phyloP scores from a whole-genome alignment of 108 stramenopile species.

The Pseudonitzschia multiseries region DNA sequence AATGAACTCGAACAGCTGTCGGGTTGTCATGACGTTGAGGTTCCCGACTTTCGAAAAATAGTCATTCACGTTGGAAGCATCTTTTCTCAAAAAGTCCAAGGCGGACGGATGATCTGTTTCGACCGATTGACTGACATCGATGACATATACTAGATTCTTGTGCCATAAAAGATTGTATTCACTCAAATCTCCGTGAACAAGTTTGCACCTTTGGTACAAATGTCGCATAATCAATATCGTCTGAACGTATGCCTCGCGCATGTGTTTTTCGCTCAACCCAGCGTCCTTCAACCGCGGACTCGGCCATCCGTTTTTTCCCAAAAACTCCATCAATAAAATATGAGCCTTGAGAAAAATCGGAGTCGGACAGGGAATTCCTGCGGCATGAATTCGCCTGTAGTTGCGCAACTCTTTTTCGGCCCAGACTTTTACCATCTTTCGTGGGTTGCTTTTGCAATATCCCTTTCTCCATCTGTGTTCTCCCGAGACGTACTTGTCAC shows the following conservation, averaged over 20 bases:
- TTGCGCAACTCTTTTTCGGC: slow-evolving; percentile 99
- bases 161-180: slow-evolving; percentile 98
- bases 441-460: slow-evolving; percentile 96
- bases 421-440: slow-evolving; percentile 99
- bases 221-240: slow-evolving; percentile 85
- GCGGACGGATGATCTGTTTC: slow-evolving; percentile 96
- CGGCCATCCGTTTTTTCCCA: slow-evolving; percentile 94
- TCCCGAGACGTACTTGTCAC: slow-evolving; percentile 97
- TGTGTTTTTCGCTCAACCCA: slow-evolving; percentile 51
- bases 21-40: slow-evolving; percentile 83
- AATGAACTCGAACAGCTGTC: slow-evolving; percentile 88
- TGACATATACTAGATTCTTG: slow-evolving; percentile 87
- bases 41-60: slow-evolving; percentile 90
- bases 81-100: slow-evolving; percentile 95
- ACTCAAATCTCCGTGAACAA: slow-evolving; percentile 93
- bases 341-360: slow-evolving; percentile 92
- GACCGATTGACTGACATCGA: slow-evolving; percentile 97
- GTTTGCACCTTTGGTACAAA: slow-evolving; percentile 84
- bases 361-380: slow-evolving; percentile 86
- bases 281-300: slow-evolving; percentile 96
- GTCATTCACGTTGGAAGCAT: slow-evolving; percentile 94
- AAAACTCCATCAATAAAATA: slow-evolving; percentile 98
- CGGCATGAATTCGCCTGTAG: slow-evolving; percentile 82
- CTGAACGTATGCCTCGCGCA: slow-evolving; percentile 86
- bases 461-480: slow-evolving; percentile 98